These are phyloP conservation scores for Podospora pseudopauciseta DNA, from an alignment of 495 filamentous ascomycete genomes.

Conservation along the genomic window DNA sequence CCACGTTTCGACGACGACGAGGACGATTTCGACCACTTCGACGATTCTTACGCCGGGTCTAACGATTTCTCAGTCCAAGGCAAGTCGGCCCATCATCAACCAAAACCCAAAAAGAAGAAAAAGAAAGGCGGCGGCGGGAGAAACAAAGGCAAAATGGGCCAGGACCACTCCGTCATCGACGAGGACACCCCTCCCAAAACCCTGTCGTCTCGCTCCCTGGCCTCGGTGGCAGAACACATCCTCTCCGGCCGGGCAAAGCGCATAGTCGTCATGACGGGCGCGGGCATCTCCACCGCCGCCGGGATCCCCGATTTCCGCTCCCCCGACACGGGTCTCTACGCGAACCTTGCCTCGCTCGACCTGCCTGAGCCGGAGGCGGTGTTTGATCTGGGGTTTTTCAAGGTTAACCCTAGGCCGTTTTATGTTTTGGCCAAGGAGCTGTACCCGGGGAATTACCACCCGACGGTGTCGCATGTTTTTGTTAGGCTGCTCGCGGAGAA, in stretches of 20 bases:
- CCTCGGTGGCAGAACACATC: conserved; percentile 72
- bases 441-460: conserved; percentile 85
- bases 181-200: conserved; percentile 61
- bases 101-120: conserved; percentile 23
- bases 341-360: conserved; percentile 78
- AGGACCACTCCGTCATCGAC: conserved; percentile 52
- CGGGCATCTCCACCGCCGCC: conserved; percentile 58
- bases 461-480: conserved; percentile 85
- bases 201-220: conserved; percentile 62
- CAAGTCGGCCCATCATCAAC: neutral
- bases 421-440: conserved; percentile 87
- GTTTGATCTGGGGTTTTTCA: conserved; percentile 87
- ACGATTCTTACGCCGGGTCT: conserved; percentile 13
- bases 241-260: conserved; percentile 59
- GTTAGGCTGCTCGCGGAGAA: conserved; percentile 69
- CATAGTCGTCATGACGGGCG: conserved; percentile 77
- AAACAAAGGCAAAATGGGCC: conserved; percentile 37
- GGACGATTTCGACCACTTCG: conserved; percentile 8
- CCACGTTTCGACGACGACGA: neutral
- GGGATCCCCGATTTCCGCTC: conserved; percentile 74
- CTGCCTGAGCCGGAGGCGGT: conserved; percentile 74
- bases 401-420: conserved; percentile 79
- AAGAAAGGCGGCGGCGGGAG: conserved; percentile 19
- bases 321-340: conserved; percentile 71
- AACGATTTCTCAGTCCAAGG: conserved; percentile 25